phyloP scores from a whole-genome alignment of 805 yeast species.

The Schizosaccharomyces japonicus region DNA sequence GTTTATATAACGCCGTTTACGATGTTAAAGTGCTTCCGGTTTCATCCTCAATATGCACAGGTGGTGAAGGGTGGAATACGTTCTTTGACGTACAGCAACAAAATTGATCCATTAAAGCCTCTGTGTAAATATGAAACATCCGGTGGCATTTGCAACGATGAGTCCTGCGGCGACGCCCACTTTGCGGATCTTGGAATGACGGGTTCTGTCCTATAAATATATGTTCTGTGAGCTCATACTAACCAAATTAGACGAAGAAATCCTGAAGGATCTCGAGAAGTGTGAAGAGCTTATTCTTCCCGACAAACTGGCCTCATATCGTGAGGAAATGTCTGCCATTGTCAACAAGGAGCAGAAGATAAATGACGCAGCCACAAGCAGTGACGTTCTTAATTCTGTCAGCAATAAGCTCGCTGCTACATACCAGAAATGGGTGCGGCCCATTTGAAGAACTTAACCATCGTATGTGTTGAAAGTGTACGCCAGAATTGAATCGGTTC shows the following conservation, averaged over 20 bases:
- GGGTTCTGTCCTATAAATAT: constrained; percentile 1
- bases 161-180: background rate
- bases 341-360: too few species aligned
- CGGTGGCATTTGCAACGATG: constrained; percentile 5
- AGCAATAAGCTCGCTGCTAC: too few species aligned
- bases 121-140: constrained; percentile 5
- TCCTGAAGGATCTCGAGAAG: background rate
- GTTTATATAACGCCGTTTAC: background rate
- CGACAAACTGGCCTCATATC: too few species aligned
- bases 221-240: background rate
- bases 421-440: too few species aligned
- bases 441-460: too few species aligned
- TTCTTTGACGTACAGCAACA: constrained; percentile 1
- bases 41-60: background rate
- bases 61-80: background rate
- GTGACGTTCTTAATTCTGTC: too few species aligned
- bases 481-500: too few species aligned
- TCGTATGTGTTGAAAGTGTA: too few species aligned
- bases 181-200: constrained; percentile 1
- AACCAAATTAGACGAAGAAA: background rate
- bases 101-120: background rate
- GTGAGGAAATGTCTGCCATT: too few species aligned
- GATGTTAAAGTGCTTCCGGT: background rate
- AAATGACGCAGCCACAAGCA: too few species aligned
- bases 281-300: too few species aligned